Percentiles rank a stretch among this genome's conserved stretches.
phyloP scores from a whole-genome alignment of 129 eudicot genomes.

The Flaveria bidentis region DNA sequence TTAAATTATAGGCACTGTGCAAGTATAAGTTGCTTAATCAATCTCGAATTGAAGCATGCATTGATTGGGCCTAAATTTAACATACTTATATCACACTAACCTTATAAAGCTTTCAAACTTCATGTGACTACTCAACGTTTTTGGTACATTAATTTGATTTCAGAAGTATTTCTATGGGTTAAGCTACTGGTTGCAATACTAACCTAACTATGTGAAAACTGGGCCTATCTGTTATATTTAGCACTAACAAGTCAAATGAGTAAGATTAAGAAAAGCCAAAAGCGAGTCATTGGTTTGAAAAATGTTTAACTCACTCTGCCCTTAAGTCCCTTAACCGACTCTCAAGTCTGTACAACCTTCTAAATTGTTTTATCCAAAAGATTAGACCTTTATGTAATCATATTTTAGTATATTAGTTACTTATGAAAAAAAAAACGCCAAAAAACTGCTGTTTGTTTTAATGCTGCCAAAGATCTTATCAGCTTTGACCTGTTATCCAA shows the following conservation, averaged over 20 bases:
- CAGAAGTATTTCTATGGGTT: not conserved
- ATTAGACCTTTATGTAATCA: not conserved
- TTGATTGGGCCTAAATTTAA: not conserved
- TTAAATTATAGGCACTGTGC: conserved; percentile 41
- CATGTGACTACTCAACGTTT: not conserved
- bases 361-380: not conserved
- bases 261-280: not conserved
- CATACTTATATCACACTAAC: not conserved
- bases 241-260: not conserved
- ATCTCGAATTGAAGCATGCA: conserved; percentile 1
- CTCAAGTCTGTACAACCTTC: conserved; percentile 20
- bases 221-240: not conserved
- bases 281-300: not conserved
- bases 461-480: not conserved
- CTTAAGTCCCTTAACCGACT: not conserved
- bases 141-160: conserved; percentile 1
- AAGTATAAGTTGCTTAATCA: not conserved
- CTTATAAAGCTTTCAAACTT: not conserved
- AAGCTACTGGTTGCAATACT: not conserved
- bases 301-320: not conserved
- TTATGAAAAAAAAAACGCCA: not conserved
- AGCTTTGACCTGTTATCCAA: conserved; percentile 14
- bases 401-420: not conserved
- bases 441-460: not conserved
- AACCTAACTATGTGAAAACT: not conserved